Evolutionary conservation across 176 grass and related monocot species (phyloP).

Genomic region (Chrysopogon serrulatus): DNA sequence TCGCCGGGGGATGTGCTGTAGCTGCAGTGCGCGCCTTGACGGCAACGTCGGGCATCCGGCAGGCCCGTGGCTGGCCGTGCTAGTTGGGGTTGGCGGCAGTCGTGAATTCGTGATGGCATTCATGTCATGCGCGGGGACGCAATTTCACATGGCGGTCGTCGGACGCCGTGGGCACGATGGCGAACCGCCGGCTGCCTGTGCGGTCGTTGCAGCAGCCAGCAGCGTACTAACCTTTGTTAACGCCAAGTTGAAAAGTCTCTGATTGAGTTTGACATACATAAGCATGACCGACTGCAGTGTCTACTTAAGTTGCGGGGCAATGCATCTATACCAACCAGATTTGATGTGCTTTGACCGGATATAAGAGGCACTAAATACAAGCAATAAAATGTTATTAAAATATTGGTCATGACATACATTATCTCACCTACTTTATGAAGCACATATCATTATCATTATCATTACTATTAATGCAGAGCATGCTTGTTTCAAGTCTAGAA

Average conservation of each 20-base stretch:
- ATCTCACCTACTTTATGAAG: not conserved
- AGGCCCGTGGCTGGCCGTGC: not conserved
- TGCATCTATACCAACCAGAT: not conserved
- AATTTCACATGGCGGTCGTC: not conserved
- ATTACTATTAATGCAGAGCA: not conserved
- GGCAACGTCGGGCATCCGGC: not conserved
- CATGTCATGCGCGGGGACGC: not conserved
- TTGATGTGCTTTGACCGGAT: not conserved
- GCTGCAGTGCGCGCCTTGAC: not conserved
- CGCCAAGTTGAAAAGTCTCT: not conserved
- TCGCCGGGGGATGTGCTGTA: too few relatives aligned
- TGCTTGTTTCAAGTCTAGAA: not conserved
- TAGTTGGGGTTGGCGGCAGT: not conserved
- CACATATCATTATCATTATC: not conserved
- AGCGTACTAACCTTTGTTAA: not conserved
- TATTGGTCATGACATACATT: not conserved
- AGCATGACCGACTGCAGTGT: not conserved
- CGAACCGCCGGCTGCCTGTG: not conserved
- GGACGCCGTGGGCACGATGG: not conserved
- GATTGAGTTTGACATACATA: not conserved
- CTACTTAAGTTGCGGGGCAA: not conserved
- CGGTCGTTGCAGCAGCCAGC: not conserved
- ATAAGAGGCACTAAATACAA: not conserved
- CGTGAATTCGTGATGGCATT: not conserved
- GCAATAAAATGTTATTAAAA: not conserved